Percentiles rank a stretch among this genome's conserved stretches.
Conservation (phyloP, 148 eudicot genomes). For the Vaccinium macrocarpon region DNA sequence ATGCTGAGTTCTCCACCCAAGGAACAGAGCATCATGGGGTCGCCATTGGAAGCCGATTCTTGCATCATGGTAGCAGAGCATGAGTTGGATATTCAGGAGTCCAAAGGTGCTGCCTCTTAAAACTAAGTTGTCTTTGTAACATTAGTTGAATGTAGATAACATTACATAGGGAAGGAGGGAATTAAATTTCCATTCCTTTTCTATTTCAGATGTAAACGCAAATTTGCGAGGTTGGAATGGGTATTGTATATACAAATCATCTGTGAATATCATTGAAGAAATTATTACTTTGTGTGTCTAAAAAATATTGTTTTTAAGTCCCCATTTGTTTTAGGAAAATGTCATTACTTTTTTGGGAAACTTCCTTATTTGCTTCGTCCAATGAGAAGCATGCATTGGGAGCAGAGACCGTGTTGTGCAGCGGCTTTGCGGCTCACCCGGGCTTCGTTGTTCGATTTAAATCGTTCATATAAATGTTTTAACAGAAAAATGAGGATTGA, state of each 20-base stretch:
- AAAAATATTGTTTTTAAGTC: too few relatives aligned
- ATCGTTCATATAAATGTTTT: not conserved
- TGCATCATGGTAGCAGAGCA: constrained; percentile 95
- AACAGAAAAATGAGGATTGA: not conserved
- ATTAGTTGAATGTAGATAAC: not conserved
- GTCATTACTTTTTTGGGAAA: too few relatives aligned
- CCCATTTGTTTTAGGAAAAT: too few relatives aligned
- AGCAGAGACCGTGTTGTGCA: too few relatives aligned
- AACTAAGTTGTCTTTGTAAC: not conserved
- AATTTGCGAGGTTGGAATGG: not conserved
- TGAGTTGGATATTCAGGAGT: constrained; percentile 70
- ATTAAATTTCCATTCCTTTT: not conserved
- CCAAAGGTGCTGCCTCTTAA: constrained; percentile 81
- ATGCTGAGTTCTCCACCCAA: constrained; percentile 50
- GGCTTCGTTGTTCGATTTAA: too few relatives aligned
- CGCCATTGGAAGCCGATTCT: constrained; percentile 70
- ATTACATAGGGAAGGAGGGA: not conserved
- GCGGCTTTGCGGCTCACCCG: too few relatives aligned
- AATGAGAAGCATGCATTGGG: not conserved
- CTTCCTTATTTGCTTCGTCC: not conserved
- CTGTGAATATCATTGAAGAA: not conserved
- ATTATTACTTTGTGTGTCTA: not conserved
- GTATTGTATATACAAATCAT: not conserved
- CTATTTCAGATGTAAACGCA: not conserved
- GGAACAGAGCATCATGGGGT: constrained; percentile 22